Percentiles rank a stretch among this genome's conserved stretches.
These are phyloP conservation scores for Phlyctochytrium bullatum DNA, from an alignment of 192 early-diverging fungal species.

Conservation along the genomic window DNA sequence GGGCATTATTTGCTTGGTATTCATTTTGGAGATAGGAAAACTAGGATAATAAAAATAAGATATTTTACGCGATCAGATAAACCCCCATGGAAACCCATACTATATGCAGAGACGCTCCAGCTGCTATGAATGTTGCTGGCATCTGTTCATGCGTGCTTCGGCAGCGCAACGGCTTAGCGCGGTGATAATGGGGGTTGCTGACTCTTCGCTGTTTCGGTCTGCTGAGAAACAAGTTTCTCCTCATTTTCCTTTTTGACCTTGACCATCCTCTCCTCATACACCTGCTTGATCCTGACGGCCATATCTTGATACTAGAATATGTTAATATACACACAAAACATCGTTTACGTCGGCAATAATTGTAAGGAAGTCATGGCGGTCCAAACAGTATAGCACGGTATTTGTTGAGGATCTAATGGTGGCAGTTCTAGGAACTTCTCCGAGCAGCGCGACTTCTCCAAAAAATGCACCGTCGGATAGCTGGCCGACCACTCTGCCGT, in stretches of 20 bases:
- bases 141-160: background rate
- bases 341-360: constrained; percentile 34
- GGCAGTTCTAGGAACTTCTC: constrained; percentile 46
- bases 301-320: constrained; percentile 36
- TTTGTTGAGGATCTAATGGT: constrained; percentile 35
- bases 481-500: constrained; percentile 22
- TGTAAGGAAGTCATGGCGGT: constrained; percentile 30
- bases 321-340: background rate
- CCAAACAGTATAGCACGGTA: constrained; percentile 39
- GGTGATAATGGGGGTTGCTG: background rate
- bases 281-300: constrained; percentile 29
- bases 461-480: constrained; percentile 35
- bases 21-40: no score
- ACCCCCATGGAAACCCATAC: background rate
- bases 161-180: background rate
- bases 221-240: constrained; percentile 15
- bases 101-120: background rate
- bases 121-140: background rate
- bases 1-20: no score
- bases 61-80: background rate
- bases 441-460: constrained; percentile 45
- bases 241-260: constrained; percentile 44
- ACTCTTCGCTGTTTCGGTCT: background rate
- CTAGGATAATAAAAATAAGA: background rate
- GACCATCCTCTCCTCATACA: constrained; percentile 46